Percentiles rank a stretch among this genome's conserved stretches.
Conservation (phyloP, 2,329 filamentous ascomycete species). For the Magnaporthiopsis rhizophila region DNA sequence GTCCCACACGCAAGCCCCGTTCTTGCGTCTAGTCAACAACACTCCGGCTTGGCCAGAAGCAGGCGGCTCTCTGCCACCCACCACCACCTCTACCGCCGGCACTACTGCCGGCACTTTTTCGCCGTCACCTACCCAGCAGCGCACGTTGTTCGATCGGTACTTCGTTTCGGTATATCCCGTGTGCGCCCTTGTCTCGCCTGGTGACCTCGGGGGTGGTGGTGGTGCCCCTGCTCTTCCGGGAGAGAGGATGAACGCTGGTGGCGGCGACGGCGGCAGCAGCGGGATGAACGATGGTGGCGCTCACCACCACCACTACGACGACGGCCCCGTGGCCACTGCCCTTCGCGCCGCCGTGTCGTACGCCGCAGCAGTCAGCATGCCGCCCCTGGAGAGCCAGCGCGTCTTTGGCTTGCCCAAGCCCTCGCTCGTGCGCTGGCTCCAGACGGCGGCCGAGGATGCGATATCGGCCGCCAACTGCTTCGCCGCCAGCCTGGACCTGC, state of each 20-base stretch:
- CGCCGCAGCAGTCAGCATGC: background rate
- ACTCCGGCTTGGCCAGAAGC: background rate
- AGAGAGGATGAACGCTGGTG: background rate
- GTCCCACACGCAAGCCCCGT: background rate
- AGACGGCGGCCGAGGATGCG: background rate
- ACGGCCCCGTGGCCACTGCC: background rate
- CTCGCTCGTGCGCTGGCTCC: conserved; percentile 1
- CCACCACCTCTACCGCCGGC: no score
- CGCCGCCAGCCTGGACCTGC: conserved; percentile 1
- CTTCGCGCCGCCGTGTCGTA: conserved; percentile 1
- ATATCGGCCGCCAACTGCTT: background rate
- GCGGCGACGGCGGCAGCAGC: background rate
- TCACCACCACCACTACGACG: background rate
- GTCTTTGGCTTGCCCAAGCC: conserved; percentile 2
- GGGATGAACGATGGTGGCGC: background rate
- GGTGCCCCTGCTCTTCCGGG: no score
- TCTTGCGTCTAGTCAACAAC: background rate
- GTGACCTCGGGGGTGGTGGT: background rate
- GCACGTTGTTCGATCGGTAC: background rate
- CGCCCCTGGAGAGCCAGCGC: conserved; percentile 1
- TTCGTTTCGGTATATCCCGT: background rate
- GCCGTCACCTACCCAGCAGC: background rate
- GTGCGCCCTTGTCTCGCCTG: background rate
- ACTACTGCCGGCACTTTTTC: background rate
- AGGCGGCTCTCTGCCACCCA: background rate